Percentiles rank a stretch among this genome's conserved stretches.
phyloP scores from a whole-genome alignment of 345 rosid genomes.

The Abelmoschus esculentus region DNA sequence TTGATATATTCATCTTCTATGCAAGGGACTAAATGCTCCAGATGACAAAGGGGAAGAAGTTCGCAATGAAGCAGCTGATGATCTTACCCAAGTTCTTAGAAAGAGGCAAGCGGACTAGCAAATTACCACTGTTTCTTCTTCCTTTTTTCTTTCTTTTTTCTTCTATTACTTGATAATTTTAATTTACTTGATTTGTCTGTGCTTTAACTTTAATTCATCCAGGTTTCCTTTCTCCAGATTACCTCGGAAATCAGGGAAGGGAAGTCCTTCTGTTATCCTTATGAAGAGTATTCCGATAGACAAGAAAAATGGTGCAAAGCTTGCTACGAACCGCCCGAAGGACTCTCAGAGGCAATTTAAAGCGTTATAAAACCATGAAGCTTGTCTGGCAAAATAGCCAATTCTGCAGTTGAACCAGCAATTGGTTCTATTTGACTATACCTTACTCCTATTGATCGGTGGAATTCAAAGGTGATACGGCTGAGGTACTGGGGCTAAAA shows the following conservation, averaged over 20 bases:
- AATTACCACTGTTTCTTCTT: background rate
- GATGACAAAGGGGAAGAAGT: conserved; percentile 21
- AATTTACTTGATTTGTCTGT: background rate
- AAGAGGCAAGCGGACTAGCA: conserved; percentile 35
- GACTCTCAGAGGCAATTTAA: conserved; percentile 12
- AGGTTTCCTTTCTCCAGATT: conserved; percentile 31
- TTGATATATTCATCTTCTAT: conserved; percentile 9
- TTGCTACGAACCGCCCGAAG: conserved; percentile 16
- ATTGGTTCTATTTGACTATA: conserved; percentile 3
- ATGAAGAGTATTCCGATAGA: conserved; percentile 27
- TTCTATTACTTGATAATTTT: background rate
- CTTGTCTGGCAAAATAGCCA: too few species aligned
- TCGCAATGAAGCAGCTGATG: conserved; percentile 24
- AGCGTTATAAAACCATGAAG: conserved; percentile 4
- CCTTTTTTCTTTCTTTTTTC: background rate
- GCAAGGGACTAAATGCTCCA: conserved; percentile 26
- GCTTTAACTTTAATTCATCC: conserved; percentile 7
- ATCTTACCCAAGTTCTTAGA: conserved; percentile 27
- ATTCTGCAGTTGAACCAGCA: background rate
- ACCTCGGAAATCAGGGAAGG: conserved; percentile 36
- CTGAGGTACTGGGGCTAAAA: background rate
- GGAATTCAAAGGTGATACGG: background rate
- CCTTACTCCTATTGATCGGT: background rate
- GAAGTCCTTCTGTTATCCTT: conserved; percentile 35
- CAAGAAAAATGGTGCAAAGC: conserved; percentile 32